Evolutionary conservation across 2,329 filamentous ascomycete genomes (phyloP).

Genomic region (Aspergillus sp.): DNA sequence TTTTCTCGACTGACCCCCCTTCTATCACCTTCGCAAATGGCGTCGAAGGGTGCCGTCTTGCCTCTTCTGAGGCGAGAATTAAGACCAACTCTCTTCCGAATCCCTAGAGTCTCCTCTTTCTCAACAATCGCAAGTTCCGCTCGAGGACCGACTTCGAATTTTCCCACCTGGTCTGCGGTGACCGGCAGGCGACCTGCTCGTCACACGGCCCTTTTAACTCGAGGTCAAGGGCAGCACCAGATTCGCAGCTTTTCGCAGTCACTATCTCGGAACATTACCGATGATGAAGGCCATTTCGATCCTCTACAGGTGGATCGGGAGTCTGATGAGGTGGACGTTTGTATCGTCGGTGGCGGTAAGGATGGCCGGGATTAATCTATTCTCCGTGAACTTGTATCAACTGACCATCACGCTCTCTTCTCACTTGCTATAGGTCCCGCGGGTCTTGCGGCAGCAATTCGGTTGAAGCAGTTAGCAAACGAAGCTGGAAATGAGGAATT

Average conservation of each 20-base stretch:
- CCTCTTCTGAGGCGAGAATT: conserved; percentile 37
- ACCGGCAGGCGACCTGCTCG: conserved; percentile 12
- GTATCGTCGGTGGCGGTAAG: conserved; percentile 81
- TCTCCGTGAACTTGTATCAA: not conserved
- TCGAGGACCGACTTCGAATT: conserved; percentile 12
- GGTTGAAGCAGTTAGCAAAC: conserved; percentile 89
- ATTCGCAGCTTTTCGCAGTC: conserved; percentile 41
- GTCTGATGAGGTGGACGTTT: conserved; percentile 88
- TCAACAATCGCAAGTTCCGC: conserved; percentile 14
- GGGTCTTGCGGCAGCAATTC: conserved; percentile 85
- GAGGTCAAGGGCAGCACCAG: conserved; percentile 16
- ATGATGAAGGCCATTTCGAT: conserved; percentile 54
- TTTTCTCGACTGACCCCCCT: not conserved
- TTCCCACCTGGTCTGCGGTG: conserved; percentile 6
- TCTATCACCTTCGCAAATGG: conserved; percentile 23
- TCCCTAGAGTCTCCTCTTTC: conserved; percentile 19
- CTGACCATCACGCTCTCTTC: not conserved
- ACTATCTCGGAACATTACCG: conserved; percentile 32
- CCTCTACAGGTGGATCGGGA: conserved; percentile 68
- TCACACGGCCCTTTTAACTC: conserved; percentile 15
- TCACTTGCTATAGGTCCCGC: conserved; percentile 57
- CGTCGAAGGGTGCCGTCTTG: conserved; percentile 33
- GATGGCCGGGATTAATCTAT: not conserved
- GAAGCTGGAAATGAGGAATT: conserved; percentile 95
- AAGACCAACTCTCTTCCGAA: conserved; percentile 21